These are phyloP conservation scores for Vanrija pseudolonga DNA, from an alignment of 1,284 basidiomycete species.

Conservation along the genomic window DNA sequence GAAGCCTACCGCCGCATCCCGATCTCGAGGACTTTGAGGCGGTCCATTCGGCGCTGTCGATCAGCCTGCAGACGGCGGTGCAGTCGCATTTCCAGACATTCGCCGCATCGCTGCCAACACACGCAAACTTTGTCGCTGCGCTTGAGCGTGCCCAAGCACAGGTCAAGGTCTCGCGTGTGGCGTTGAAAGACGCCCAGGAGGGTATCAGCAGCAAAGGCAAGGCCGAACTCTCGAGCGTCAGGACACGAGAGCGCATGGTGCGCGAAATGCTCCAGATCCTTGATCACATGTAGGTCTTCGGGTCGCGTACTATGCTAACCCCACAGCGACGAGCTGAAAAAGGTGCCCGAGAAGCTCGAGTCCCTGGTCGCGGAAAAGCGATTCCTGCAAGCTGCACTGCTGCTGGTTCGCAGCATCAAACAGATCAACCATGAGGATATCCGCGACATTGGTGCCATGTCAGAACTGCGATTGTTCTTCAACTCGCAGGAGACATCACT, in stretches of 20 bases:
- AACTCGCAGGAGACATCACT: constrained; percentile 79
- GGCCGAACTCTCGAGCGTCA: constrained; percentile 79
- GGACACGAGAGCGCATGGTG: constrained; percentile 73
- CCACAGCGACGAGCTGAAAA: constrained; percentile 80
- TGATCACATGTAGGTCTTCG: constrained; percentile 73
- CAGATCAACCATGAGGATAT: constrained; percentile 88
- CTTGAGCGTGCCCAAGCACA: constrained; percentile 68
- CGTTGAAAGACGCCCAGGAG: constrained; percentile 60
- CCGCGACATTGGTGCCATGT: constrained; percentile 87
- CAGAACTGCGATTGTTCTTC: constrained; percentile 84
- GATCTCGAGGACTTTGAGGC: constrained; percentile 36
- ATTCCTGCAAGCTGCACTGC: constrained; percentile 80
- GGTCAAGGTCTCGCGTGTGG: constrained; percentile 64
- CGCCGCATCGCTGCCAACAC: constrained; percentile 82
- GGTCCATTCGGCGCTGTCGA: constrained; percentile 38
- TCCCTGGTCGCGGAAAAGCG: constrained; percentile 94
- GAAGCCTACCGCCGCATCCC: constrained; percentile 26
- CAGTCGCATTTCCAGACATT: constrained; percentile 86
- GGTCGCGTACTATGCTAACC: constrained; percentile 6
- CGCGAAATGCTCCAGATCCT: constrained; percentile 86
- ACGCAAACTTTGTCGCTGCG: constrained; percentile 68
- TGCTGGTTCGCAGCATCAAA: constrained; percentile 85
- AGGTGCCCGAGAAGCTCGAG: constrained; percentile 88
- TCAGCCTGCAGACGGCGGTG: constrained; percentile 45
- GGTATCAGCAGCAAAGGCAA: constrained; percentile 46